Conservation (phyloP, 331 rosid species). For the Saraca asoca region DNA sequence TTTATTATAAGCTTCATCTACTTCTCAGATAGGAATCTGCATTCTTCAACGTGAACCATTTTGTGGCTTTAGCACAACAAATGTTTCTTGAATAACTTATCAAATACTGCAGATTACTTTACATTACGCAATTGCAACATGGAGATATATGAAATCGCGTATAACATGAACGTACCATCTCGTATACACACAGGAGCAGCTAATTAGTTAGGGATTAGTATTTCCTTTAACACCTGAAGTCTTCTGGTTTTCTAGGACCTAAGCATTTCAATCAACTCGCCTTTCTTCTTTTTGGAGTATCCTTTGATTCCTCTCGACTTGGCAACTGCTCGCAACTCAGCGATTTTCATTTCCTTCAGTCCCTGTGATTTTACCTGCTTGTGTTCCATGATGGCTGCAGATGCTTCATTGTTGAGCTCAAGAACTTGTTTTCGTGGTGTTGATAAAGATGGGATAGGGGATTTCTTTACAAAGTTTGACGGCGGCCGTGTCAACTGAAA, state of each 20-base stretch:
- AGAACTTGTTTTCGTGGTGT: constrained; percentile 24
- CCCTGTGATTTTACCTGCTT: constrained; percentile 34
- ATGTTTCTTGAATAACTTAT: no score
- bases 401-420: constrained; percentile 17
- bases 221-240: not conserved
- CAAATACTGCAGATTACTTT: no score
- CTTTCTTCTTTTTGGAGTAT: constrained; percentile 64
- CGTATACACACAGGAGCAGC: no score
- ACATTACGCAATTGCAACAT: not conserved
- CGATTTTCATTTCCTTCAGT: constrained; percentile 52
- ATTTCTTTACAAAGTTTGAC: constrained; percentile 59
- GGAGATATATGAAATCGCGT: not conserved
- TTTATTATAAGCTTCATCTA: no score
- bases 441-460: constrained; percentile 52
- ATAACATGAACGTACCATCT: no score
- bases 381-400: constrained; percentile 12
- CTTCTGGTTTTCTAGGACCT: constrained; percentile 15
- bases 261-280: constrained; percentile 50
- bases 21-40: no score
- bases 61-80: no score
- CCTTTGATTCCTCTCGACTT: constrained; percentile 63
- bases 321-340: constrained; percentile 57
- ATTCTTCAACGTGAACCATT: no score
- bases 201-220: not conserved
- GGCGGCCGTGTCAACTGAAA: constrained; percentile 43